Percentiles rank a stretch among this genome's conserved stretches.
phyloP scores from a whole-genome alignment of 306 rosid species.

The Canavalia ensiformis region DNA sequence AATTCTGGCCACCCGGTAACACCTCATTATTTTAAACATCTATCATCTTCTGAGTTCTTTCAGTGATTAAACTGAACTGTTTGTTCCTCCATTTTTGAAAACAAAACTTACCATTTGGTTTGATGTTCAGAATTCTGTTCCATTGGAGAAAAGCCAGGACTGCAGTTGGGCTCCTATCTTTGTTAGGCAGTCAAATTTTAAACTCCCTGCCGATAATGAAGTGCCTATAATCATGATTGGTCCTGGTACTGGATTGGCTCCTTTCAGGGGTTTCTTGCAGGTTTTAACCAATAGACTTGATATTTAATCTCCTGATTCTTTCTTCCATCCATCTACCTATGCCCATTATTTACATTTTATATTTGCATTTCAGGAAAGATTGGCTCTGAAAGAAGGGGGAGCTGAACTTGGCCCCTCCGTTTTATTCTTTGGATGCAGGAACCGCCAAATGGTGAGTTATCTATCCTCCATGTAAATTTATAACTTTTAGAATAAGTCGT shows the following conservation, averaged over 20 bases:
- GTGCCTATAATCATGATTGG: slow-evolving; percentile 97
- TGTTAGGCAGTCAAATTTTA: slow-evolving; percentile 95
- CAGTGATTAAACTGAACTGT: background rate
- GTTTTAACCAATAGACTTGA: slow-evolving; percentile 57
- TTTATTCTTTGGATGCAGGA: slow-evolving; percentile 94
- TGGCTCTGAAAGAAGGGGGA: slow-evolving; percentile 79
- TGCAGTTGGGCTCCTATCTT: slow-evolving; percentile 95
- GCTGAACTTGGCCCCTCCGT: slow-evolving; percentile 80
- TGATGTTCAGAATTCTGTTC: slow-evolving; percentile 72
- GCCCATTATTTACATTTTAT: slow-evolving; percentile 31
- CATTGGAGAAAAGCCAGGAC: slow-evolving; percentile 72
- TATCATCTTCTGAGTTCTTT: background rate
- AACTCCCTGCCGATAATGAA: slow-evolving; percentile 80
- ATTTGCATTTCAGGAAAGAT: slow-evolving; percentile 77
- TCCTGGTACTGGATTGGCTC: slow-evolving; percentile 99
- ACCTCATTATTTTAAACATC: background rate
- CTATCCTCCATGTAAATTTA: slow-evolving; percentile 17
- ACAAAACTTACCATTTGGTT: slow-evolving; percentile 27
- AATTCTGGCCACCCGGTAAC: slow-evolving; percentile 3
- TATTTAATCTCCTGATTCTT: slow-evolving; percentile 30
- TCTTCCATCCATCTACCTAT: slow-evolving; percentile 15
- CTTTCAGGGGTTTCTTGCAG: slow-evolving; percentile 99
- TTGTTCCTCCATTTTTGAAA: slow-evolving; percentile 5
- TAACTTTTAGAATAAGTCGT: slow-evolving; percentile 12
- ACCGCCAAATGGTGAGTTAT: slow-evolving; percentile 76